Evolutionary conservation across 1,139 yeast species (phyloP).

Genomic region (Insectozyma bohioensis): DNA sequence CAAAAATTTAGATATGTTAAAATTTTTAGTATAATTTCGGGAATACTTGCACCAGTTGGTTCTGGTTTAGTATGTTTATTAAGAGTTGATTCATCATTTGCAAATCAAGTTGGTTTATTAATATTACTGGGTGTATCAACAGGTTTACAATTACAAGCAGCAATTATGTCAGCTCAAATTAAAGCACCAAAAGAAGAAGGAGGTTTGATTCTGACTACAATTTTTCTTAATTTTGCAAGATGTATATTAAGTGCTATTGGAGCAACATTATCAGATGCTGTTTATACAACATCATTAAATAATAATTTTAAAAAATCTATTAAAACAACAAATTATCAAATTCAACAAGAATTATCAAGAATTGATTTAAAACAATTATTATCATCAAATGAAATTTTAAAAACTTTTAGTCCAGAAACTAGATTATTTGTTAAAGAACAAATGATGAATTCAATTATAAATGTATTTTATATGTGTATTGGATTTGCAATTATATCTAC

Average conservation of each 20-base stretch:
- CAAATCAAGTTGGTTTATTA: conserved; percentile 33
- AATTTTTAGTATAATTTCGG: conserved; percentile 28
- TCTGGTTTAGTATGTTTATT: conserved; percentile 33
- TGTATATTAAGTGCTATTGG: conserved; percentile 31
- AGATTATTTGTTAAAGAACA: conserved; percentile 25
- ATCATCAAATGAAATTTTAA: conserved; percentile 21
- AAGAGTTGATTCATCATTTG: conserved; percentile 26
- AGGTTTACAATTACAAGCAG: conserved; percentile 32
- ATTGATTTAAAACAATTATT: conserved; percentile 17
- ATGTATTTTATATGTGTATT: conserved; percentile 33
- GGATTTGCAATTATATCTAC: conserved; percentile 26
- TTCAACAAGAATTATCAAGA: conserved; percentile 20
- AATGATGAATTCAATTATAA: conserved; percentile 30
- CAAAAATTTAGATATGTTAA: conserved; percentile 32
- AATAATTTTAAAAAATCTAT: conserved; percentile 20
- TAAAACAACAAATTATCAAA: conserved; percentile 4
- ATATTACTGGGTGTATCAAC: conserved; percentile 31
- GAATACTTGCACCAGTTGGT: conserved; percentile 31
- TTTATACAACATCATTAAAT: conserved; percentile 29
- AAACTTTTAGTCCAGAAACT: conserved; percentile 24
- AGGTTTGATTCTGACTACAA: conserved; percentile 36
- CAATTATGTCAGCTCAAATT: conserved; percentile 30
- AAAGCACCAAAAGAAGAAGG: conserved; percentile 39
- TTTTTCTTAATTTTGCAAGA: conserved; percentile 31
- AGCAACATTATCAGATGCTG: conserved; percentile 34